Base-by-base conservation (phyloP, 2,329 filamentous ascomycete species). In the Colletotrichum higginsianum region DNA sequence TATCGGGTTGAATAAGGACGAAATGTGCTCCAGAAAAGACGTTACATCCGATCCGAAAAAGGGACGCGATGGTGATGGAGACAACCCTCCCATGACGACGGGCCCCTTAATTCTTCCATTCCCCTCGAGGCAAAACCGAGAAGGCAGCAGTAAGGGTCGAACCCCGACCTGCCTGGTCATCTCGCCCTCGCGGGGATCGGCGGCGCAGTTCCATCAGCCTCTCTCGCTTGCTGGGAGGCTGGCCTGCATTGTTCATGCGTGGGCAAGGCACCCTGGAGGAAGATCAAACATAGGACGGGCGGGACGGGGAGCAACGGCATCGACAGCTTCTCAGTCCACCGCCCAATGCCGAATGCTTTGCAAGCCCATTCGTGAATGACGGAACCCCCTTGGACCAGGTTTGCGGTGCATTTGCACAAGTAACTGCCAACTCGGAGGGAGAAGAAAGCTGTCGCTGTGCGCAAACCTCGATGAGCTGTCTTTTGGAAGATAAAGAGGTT, bases 201-300 rank as follows among this genome's bases (percentile, higher is more conserved):
- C 58, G 26, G 58, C 55, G 42, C 46, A 13, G 26, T 63, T 38
- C 65, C 35, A 12, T 21, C 30, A 1, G 18, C 40, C 42, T 53
- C 60, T 63, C 53, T 68, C 60, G 52, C 60, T 69, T 69, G 52
- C 40, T 35, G 46, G 53, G 40, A 40, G 53, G 35, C 35, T 38
- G 35, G 35, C 38, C 53, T 66, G 61, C 46, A 64, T 68, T 47
- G 35, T 62, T 64, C 66, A 72, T 72, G 58, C 69, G 69, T 40
- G 46, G 16, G 40, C 40, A 42, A 35, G 55, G 50, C 35, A 68
- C 47, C 68, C 68, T 30, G 40, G 64, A 30, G 23, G 68, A 47
- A 67, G 64, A 71, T 71, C 68, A 71, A 71, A 71, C 68, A 40
- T 50, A 44, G 47, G 50, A 65, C 21, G 47, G 16, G 35, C 9